Conservation (phyloP, 2,329 filamentous ascomycete species). For the Stromatinia cepivora region DNA sequence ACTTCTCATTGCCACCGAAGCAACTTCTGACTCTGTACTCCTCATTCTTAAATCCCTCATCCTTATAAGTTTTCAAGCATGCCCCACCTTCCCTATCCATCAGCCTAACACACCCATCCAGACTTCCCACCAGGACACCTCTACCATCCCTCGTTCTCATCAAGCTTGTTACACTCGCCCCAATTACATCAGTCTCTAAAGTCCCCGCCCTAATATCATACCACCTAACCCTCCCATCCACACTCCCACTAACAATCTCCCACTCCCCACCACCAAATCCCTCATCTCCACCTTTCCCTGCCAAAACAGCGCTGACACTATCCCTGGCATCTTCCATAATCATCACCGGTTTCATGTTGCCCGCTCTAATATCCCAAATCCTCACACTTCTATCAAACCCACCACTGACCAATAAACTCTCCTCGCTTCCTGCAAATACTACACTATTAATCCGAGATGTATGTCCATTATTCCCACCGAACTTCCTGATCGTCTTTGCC, state of each 20-base stretch:
- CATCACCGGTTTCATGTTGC: slow-evolving; percentile 64
- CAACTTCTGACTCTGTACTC: slow-evolving; percentile 42
- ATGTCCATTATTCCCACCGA: slow-evolving; percentile 54
- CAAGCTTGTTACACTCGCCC: slow-evolving; percentile 73
- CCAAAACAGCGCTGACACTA: slow-evolving; percentile 51
- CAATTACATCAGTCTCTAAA: slow-evolving; percentile 69
- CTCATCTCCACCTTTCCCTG: slow-evolving; percentile 55
- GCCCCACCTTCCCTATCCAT: slow-evolving; percentile 77
- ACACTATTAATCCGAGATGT: slow-evolving; percentile 70
- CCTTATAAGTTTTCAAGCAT: slow-evolving; percentile 70
- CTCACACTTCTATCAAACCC: slow-evolving; percentile 75
- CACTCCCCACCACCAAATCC: slow-evolving; percentile 66
- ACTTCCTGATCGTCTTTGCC: slow-evolving; percentile 74
- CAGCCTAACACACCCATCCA: slow-evolving; percentile 76
- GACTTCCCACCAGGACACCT: slow-evolving; percentile 69
- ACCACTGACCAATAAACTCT: slow-evolving; percentile 69
- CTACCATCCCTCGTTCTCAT: slow-evolving; percentile 69
- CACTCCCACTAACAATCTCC: slow-evolving; percentile 72
- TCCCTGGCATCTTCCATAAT: slow-evolving; percentile 72
- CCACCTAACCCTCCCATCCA: slow-evolving; percentile 77
- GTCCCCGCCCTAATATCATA: slow-evolving; percentile 82
- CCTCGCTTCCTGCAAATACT: slow-evolving; percentile 73
- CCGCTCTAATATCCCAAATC: slow-evolving; percentile 66
- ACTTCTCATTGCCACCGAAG: slow-evolving; percentile 73
- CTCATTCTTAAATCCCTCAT: slow-evolving; percentile 47